A percentile compares a stretch with the other conserved stretches of the same genome.
Evolutionary conservation across 306 rosid genomes (phyloP).

Genomic region (Vachellia collinsii): DNA sequence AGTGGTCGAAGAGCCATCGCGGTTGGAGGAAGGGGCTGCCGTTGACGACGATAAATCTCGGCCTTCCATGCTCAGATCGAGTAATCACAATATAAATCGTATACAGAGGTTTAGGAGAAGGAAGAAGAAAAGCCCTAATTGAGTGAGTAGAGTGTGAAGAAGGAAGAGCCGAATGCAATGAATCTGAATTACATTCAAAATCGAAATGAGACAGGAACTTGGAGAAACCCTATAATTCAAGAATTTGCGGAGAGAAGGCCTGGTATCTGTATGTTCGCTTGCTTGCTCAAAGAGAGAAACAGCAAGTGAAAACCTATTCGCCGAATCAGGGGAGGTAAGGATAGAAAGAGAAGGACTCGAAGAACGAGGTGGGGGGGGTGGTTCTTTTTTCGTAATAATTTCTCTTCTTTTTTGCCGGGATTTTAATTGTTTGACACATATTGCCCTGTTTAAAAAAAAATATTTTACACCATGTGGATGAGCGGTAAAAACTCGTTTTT

Average conservation of each 20-base stretch:
- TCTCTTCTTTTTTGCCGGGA: not conserved
- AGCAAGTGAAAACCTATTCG: constrained; percentile 42
- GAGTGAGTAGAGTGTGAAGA: constrained; percentile 33
- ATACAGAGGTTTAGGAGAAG: constrained; percentile 37
- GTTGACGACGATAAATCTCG: constrained; percentile 67
- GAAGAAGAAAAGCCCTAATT: constrained; percentile 46
- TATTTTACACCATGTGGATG: no score
- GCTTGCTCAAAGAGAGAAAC: constrained; percentile 29
- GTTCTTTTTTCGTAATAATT: not conserved
- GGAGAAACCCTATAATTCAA: constrained; percentile 9
- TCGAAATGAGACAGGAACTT: constrained; percentile 28
- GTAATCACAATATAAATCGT: constrained; percentile 47
- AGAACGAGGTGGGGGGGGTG: constrained; percentile 25
- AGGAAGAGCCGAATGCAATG: constrained; percentile 25
- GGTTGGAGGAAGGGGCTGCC: constrained; percentile 47
- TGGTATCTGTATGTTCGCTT: constrained; percentile 12
- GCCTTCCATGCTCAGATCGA: constrained; percentile 83
- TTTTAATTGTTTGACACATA: not conserved
- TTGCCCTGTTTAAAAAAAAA: not conserved
- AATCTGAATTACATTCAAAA: constrained; percentile 43
- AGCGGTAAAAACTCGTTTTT: no score
- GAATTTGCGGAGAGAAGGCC: constrained; percentile 43
- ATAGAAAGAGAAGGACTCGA: constrained; percentile 40
- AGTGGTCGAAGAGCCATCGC: constrained; percentile 61
- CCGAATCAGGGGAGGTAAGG: constrained; percentile 51